A percentile compares a stretch with the other conserved stretches of the same genome.
Evolutionary conservation across 2,329 filamentous ascomycete species (phyloP).

Genomic region (Botrytis fragariae): DNA sequence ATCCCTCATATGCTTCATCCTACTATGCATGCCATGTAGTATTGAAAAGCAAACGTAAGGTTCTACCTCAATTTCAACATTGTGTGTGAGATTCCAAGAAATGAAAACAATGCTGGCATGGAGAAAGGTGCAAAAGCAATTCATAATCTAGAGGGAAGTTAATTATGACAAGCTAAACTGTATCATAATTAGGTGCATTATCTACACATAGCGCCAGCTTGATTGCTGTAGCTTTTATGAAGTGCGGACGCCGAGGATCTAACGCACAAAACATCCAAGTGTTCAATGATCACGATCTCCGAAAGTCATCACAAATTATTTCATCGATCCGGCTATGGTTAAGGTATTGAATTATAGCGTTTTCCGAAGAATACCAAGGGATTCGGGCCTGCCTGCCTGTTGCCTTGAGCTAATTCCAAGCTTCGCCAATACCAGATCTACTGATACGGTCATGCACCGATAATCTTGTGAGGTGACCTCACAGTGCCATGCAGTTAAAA

Average conservation of each 20-base stretch:
- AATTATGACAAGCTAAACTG: not conserved
- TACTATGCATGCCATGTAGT: too few relatives aligned
- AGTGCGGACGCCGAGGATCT: too few relatives aligned
- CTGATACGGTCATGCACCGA: not conserved
- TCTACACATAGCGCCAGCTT: not conserved
- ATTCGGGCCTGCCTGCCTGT: rapidly evolving
- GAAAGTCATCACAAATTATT: not conserved
- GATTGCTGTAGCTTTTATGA: not conserved
- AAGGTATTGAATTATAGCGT: too few relatives aligned
- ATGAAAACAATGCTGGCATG: not conserved
- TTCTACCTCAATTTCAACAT: not conserved
- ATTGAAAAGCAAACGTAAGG: not conserved
- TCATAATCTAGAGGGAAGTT: not conserved
- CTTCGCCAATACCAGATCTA: not conserved
- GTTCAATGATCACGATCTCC: not conserved
- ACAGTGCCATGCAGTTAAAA: not conserved
- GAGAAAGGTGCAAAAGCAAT: not conserved
- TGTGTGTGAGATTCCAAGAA: not conserved
- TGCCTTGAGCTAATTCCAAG: not conserved
- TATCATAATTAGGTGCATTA: not conserved
- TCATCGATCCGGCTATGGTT: not conserved
- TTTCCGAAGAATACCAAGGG: not conserved
- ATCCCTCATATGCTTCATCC: not conserved
- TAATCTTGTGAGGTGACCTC: not conserved
- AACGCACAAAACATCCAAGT: not conserved